Base-by-base conservation (phyloP, 192 early-diverging fungal genomes). In the Kappamyces sp. region DNA sequence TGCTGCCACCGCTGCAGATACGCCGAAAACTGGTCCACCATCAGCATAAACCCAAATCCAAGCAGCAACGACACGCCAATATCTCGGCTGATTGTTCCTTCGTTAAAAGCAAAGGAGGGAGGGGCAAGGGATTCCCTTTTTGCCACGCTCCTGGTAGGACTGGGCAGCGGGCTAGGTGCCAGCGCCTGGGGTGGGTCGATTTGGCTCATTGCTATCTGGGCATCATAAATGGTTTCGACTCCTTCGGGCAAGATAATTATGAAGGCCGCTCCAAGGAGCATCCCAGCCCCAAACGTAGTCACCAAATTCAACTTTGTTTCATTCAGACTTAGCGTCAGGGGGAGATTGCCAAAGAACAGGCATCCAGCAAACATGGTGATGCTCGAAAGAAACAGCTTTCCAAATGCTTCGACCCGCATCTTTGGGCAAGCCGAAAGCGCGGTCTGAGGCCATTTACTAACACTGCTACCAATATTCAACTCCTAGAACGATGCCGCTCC, bases 221-320 rank as follows among this genome's bases (percentile, higher is more conserved):
- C 68, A 1, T 70, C 47, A 55, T 79, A 82, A 35, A 97, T 78
- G 0, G 92, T 92, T 65, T 94, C 92, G 38, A 97, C 84, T 33
- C 94, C 94, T 69, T 97, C 94, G 3, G 94, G 94, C 54, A 97
- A 72, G 58, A 97, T 94, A 3, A 97, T 91, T n/a, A 88, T 80
- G 33, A 97, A 73, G 0, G 90, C 87, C 3, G 92, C 90, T 32
- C 92, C 91, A 44, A 94, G 84, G n/a, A 97, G 75, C 31, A 97
- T 83, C 12, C 94, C 94, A 8, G 89, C 85, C 32, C 91, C 89
- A 72, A 94, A 89, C 8, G 83, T 84, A 8, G 91, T 90, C 36
- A 92, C 72, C 36, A 88, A 63, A 15, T 77, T 73, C 47, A 97
- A 77, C 42, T 82, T 76, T 40, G 82, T 69, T 55, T 89, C 84